Percentiles rank a stretch among this genome's conserved stretches.
Conservation (phyloP, 2,329 filamentous ascomycete genomes). For the Stenocarpella maydis region DNA sequence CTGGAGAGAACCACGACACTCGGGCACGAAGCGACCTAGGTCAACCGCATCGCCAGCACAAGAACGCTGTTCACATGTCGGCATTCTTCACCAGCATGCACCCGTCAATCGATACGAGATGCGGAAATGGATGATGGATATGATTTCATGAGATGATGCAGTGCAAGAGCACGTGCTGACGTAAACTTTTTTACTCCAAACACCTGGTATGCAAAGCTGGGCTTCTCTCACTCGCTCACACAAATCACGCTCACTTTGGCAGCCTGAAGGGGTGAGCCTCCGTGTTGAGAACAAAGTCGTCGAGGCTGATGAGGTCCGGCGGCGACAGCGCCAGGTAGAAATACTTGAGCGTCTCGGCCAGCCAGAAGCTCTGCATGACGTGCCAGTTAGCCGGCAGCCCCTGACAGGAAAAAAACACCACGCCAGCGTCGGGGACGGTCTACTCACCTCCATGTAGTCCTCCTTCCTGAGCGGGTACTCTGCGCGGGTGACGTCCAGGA, state of each 20-base stretch:
- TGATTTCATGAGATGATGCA: too few relatives aligned
- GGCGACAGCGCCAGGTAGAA: slow-evolving; percentile 83
- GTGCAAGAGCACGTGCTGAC: too few relatives aligned
- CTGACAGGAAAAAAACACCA: not conserved
- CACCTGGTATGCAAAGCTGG: not conserved
- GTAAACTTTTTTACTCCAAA: not conserved
- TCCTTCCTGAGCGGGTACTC: slow-evolving; percentile 46
- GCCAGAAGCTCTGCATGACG: slow-evolving; percentile 86
- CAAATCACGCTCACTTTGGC: slow-evolving; percentile 41
- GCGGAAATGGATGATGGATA: too few relatives aligned
- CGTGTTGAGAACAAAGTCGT: slow-evolving; percentile 73
- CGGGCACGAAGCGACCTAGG: not conserved
- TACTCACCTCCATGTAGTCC: slow-evolving; percentile 49
- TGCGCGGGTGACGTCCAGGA: slow-evolving; percentile 56
- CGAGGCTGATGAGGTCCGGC: slow-evolving; percentile 70
- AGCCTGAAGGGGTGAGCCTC: slow-evolving; percentile 67
- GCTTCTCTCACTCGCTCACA: not conserved
- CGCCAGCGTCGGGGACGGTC: too few relatives aligned
- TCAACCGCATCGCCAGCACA: not conserved
- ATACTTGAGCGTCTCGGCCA: slow-evolving; percentile 91
- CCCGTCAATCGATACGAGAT: not conserved
- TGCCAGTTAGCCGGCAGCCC: not conserved
- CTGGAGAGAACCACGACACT: not conserved
- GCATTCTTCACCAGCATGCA: not conserved
- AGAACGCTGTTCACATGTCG: not conserved